A percentile compares a stretch with the other conserved stretches of the same genome.
These are phyloP conservation scores for Typha latifolia DNA, from an alignment of 176 grass and related monocot genomes.

Conservation along the genomic window DNA sequence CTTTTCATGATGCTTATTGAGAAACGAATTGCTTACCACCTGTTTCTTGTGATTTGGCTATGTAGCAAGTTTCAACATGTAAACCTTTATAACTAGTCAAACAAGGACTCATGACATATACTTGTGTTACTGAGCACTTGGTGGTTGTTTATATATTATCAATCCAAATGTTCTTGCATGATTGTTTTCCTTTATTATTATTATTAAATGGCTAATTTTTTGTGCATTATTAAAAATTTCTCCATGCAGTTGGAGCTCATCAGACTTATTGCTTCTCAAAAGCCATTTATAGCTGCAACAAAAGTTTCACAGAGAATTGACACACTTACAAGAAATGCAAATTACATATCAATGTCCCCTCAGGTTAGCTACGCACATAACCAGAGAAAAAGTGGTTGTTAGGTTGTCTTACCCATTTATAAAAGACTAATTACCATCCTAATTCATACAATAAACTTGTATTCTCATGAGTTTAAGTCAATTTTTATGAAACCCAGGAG, in stretches of 20 bases:
- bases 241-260: conserved; percentile 80
- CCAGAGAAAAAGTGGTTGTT: neutral
- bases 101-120: too few species aligned
- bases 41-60: too few species aligned
- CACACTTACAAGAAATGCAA: conserved; percentile 41
- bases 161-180: too few species aligned
- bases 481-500: conserved; percentile 41
- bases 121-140: too few species aligned
- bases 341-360: conserved; percentile 48
- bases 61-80: too few species aligned
- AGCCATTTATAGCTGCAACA: conserved; percentile 66
- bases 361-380: conserved; percentile 39
- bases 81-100: too few species aligned
- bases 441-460: neutral
- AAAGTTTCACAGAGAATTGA: conserved; percentile 72
- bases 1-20: too few species aligned
- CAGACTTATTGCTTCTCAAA: conserved; percentile 79
- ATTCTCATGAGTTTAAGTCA: conserved; percentile 13
- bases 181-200: neutral
- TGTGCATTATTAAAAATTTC: conserved; percentile 4
- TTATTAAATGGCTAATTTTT: neutral
- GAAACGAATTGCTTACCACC: too few species aligned
- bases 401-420: neutral
- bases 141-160: too few species aligned
- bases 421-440: neutral